Evolutionary conservation across 495 filamentous ascomycete genomes (phyloP).

Genomic region (Xylaria grammica): DNA sequence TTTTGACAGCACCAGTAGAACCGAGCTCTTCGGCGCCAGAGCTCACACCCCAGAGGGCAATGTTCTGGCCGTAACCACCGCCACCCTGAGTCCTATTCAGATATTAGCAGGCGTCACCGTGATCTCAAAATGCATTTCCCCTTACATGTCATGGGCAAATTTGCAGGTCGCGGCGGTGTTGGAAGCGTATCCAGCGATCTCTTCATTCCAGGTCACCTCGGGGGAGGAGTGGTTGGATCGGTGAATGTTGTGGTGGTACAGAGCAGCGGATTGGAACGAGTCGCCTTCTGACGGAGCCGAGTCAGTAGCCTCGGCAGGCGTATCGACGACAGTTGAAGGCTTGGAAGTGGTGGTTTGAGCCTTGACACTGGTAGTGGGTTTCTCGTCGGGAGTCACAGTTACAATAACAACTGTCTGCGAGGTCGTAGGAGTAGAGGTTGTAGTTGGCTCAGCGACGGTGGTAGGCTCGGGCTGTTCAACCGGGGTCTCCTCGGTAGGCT

Average conservation of each 20-base stretch:
- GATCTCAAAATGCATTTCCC: constrained; percentile 14
- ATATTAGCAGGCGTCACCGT: constrained; percentile 31
- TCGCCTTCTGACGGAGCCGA: constrained; percentile 26
- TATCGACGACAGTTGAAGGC: constrained; percentile 10
- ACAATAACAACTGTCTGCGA: constrained; percentile 22
- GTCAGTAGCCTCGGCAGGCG: constrained; percentile 23
- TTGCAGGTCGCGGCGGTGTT: constrained; percentile 59
- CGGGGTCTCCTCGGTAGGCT: constrained; percentile 26
- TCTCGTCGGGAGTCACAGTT: constrained; percentile 32
- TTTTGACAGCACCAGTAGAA: constrained; percentile 55
- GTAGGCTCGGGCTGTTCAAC: constrained; percentile 6
- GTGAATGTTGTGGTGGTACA: constrained; percentile 84
- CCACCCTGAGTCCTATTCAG: constrained; percentile 53
- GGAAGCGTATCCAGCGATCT: constrained; percentile 66
- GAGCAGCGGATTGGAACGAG: constrained; percentile 52
- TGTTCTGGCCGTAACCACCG: constrained; percentile 84
- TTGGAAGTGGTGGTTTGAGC: not conserved
- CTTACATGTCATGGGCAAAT: constrained; percentile 81
- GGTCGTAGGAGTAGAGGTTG: constrained; percentile 3
- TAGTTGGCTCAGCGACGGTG: not conserved
- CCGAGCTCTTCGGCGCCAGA: constrained; percentile 35
- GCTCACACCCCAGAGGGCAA: constrained; percentile 57
- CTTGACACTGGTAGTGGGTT: constrained; percentile 9
- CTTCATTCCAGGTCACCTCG: constrained; percentile 65
- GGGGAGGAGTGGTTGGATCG: constrained; percentile 80